phyloP scores from a whole-genome alignment of 1,284 basidiomycete species.

The Ustilago cynodontis region DNA sequence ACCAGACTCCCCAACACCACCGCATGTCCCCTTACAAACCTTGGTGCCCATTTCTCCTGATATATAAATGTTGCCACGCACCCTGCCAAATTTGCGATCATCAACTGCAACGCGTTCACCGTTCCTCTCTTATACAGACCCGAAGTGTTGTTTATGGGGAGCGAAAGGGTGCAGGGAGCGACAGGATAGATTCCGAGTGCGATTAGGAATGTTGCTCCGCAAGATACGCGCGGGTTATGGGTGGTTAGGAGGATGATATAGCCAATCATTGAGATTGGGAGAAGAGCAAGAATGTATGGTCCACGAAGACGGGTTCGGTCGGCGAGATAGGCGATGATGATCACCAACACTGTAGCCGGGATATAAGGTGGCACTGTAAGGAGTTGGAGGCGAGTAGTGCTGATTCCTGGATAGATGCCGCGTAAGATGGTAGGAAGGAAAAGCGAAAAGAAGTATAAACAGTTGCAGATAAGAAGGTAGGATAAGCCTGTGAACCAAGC shows the following conservation, averaged over 20 bases:
- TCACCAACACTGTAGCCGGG: constrained; percentile 63
- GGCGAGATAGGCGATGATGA: constrained; percentile 68
- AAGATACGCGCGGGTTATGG: constrained; percentile 46
- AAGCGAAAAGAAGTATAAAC: constrained; percentile 54
- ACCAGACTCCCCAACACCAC: constrained; percentile 65
- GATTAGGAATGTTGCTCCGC: constrained; percentile 68
- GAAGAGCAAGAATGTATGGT: constrained; percentile 66
- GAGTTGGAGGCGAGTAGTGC: constrained; percentile 49
- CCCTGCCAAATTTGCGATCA: constrained; percentile 68
- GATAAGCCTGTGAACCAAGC: constrained; percentile 57
- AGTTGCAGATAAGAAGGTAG: constrained; percentile 54
- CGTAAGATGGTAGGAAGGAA: constrained; percentile 74
- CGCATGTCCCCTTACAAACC: constrained; percentile 64
- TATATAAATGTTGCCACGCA: constrained; percentile 70
- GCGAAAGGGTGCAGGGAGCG: constrained; percentile 61
- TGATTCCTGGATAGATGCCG: constrained; percentile 52
- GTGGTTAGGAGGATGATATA: constrained; percentile 64
- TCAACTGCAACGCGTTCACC: constrained; percentile 68
- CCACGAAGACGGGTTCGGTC: constrained; percentile 68
- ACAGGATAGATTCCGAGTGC: constrained; percentile 64
- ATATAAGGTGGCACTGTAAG: constrained; percentile 60
- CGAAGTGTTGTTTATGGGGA: constrained; percentile 63
- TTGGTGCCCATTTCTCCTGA: constrained; percentile 54
- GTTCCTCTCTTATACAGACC: constrained; percentile 67
- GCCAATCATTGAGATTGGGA: constrained; percentile 67